Conservation (phyloP, 1,284 basidiomycete genomes). For the Ceraceosorus bombacis region DNA sequence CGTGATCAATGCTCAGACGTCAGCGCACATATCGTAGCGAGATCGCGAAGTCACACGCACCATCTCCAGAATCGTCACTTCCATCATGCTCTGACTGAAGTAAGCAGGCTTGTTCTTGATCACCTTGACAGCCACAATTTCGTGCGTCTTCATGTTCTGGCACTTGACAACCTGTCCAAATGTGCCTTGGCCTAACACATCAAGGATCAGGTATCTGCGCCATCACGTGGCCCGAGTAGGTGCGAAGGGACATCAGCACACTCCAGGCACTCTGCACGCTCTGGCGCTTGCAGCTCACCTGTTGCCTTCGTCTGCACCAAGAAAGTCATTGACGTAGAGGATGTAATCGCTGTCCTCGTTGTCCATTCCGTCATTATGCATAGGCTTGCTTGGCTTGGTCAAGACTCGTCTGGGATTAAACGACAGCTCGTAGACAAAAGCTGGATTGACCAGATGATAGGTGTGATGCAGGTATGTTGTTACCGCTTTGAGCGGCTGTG, state of each 20-base stretch:
- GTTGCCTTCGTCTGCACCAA: slow-evolving; percentile 44
- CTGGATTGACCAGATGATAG: slow-evolving; percentile 47
- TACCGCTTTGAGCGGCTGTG: slow-evolving; percentile 43
- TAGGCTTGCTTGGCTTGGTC: slow-evolving; percentile 46
- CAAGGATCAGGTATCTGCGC: slow-evolving; percentile 84
- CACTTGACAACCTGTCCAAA: slow-evolving; percentile 99
- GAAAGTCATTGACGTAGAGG: slow-evolving; percentile 47
- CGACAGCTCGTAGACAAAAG: slow-evolving; percentile 47
- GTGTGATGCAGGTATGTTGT: slow-evolving; percentile 47
- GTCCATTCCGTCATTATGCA: slow-evolving; percentile 46
- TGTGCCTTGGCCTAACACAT: slow-evolving; percentile 94
- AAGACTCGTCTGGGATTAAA: slow-evolving; percentile 46
- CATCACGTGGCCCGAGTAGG: not conserved
- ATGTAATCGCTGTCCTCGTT: slow-evolving; percentile 48
- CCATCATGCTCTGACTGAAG: slow-evolving; percentile 99
- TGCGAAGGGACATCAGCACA: not conserved
- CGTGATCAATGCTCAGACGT: not conserved
- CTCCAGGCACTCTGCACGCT: slow-evolving; percentile 1
- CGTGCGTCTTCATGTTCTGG: slow-evolving; percentile 98
- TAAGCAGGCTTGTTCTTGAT: slow-evolving; percentile 99
- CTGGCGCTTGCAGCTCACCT: not conserved
- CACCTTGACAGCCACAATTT: slow-evolving; percentile 96
- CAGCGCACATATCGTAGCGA: not conserved
- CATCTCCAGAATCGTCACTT: slow-evolving; percentile 92
- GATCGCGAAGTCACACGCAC: slow-evolving; percentile 51